phyloP scores from a whole-genome alignment of 2,329 filamentous ascomycete species.

The Nothopassalora personata region DNA sequence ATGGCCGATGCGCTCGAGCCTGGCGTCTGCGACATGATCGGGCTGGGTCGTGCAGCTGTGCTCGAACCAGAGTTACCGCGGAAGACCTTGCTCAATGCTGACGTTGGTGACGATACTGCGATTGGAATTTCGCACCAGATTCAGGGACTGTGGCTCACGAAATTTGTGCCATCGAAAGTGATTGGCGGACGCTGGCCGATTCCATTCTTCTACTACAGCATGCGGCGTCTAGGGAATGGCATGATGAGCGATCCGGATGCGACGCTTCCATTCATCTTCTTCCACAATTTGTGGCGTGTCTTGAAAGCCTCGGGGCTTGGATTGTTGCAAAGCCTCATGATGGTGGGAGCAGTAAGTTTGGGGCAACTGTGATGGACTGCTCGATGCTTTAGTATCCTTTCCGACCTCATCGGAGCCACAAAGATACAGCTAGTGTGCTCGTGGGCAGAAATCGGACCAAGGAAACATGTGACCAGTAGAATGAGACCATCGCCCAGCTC shows the following conservation, averaged over 20 bases:
- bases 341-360: conserved; percentile 3
- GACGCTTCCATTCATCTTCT: conserved; percentile 27
- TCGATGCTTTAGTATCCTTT: too few species aligned
- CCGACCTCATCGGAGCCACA: too few species aligned
- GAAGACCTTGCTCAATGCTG: conserved; percentile 33
- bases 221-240: conserved; percentile 30
- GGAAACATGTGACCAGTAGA: too few species aligned
- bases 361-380: background rate
- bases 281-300: conserved; percentile 9
- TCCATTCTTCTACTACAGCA: conserved; percentile 35
- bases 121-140: conserved; percentile 29
- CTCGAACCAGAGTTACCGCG: conserved; percentile 41
- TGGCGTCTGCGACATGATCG: conserved; percentile 47
- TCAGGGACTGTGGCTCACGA: conserved; percentile 31
- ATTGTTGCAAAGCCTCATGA: background rate
- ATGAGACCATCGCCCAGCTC: background rate
- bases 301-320: conserved; percentile 1
- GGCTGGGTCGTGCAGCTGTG: conserved; percentile 44
- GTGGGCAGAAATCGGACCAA: too few species aligned
- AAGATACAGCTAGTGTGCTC: too few species aligned
- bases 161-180: conserved; percentile 30
- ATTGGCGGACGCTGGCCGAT: conserved; percentile 28
- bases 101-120: conserved; percentile 24
- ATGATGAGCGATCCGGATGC: conserved; percentile 29
- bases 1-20: conserved; percentile 47